phyloP scores from a whole-genome alignment of 208 protist species.

The Acanthamoeba castellanii region DNA sequence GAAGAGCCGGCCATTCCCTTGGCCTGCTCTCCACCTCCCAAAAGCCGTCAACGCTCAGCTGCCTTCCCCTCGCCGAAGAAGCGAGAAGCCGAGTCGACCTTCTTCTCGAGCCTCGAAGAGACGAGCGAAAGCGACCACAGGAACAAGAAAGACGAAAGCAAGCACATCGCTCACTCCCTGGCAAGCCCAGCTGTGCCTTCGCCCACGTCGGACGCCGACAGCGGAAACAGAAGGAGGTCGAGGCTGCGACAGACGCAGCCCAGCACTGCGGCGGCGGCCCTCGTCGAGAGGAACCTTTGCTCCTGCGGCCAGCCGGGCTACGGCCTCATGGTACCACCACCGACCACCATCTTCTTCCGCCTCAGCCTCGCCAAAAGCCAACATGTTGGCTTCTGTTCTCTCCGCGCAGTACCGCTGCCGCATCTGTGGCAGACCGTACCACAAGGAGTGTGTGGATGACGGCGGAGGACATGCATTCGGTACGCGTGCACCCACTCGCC shows the following conservation, averaged over 20 bases:
- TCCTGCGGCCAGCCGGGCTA: neutral
- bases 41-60: neutral
- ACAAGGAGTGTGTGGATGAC: neutral
- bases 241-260: neutral
- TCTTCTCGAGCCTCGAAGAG: neutral
- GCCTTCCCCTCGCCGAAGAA: neutral
- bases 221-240: neutral
- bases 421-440: neutral
- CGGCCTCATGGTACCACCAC: slow-evolving; percentile 1
- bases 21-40: too few species aligned
- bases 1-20: too few species aligned
- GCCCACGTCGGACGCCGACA: neutral
- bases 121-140: neutral
- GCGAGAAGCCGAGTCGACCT: neutral
- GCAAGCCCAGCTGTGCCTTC: neutral
- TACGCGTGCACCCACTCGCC: neutral
- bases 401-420: slow-evolving; percentile 4
- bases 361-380: neutral
- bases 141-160: neutral
- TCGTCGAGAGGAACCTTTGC: neutral
- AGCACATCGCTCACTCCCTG: neutral
- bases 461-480: neutral
- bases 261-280: neutral
- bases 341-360: neutral
- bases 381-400: neutral